These are phyloP conservation scores for Alloascoidea hylecoeti DNA, from an alignment of 805 yeast species.

Conservation along the genomic window DNA sequence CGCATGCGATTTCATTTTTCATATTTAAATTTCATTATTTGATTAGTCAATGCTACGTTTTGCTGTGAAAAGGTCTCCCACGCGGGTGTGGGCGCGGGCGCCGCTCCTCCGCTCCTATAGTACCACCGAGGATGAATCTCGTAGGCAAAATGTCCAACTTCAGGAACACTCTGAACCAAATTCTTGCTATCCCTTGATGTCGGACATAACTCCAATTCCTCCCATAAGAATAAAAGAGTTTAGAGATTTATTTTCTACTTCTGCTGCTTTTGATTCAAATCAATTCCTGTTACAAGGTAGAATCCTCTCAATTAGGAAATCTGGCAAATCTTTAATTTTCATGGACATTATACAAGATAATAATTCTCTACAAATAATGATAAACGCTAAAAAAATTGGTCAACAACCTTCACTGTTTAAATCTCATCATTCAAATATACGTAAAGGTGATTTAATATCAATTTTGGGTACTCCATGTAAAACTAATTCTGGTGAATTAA, in stretches of 20 bases:
- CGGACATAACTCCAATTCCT: conserved; percentile 2
- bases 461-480: conserved; percentile 60
- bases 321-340: conserved; percentile 60
- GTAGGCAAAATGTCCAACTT: too few species aligned
- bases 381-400: conserved; percentile 33
- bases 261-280: not conserved
- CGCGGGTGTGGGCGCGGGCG: too few species aligned
- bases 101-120: too few species aligned
- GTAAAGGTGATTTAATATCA: conserved; percentile 61
- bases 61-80: too few species aligned
- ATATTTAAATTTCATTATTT: too few species aligned
- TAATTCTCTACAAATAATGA: conserved; percentile 43
- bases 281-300: conserved; percentile 35
- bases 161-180: conserved; percentile 2
- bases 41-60: too few species aligned
- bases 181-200: conserved; percentile 3
- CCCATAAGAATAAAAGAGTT: conserved; percentile 1
- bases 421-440: conserved; percentile 21
- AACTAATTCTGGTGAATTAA: conserved; percentile 68
- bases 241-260: conserved; percentile 1
- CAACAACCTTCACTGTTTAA: conserved; percentile 27
- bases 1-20: too few species aligned
- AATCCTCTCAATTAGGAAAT: conserved; percentile 37
- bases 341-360: conserved; percentile 56
- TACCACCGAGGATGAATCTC: too few species aligned